Conservation (phyloP, 805 yeast genomes). For the Candida sanyiensis region DNA sequence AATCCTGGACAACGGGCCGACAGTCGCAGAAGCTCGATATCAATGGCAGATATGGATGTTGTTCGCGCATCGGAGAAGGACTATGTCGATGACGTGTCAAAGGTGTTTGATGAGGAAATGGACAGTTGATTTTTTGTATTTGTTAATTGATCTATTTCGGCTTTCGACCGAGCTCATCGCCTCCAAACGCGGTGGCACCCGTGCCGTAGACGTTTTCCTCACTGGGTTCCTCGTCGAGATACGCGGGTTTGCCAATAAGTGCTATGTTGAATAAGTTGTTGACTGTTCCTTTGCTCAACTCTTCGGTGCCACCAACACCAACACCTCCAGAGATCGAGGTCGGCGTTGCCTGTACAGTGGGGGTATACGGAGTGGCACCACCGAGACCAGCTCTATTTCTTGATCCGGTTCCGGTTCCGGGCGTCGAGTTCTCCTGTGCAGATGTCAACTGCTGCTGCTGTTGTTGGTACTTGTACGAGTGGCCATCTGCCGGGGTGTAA, state of each 20-base stretch:
- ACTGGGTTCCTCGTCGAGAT: constrained; percentile 16
- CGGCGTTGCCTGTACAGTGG: constrained; percentile 12
- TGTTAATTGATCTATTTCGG: too few relatives aligned
- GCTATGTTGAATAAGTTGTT: constrained; percentile 24
- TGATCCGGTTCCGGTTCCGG: constrained; percentile 6
- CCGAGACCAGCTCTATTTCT: constrained; percentile 21
- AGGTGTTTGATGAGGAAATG: constrained; percentile 28
- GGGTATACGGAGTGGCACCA: constrained; percentile 25
- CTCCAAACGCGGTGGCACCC: constrained; percentile 6
- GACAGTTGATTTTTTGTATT: too few relatives aligned
- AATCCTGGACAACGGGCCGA: neutral
- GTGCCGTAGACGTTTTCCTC: constrained; percentile 2
- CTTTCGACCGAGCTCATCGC: constrained; percentile 8
- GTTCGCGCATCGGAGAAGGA: constrained; percentile 16
- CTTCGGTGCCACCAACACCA: neutral
- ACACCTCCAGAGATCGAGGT: constrained; percentile 4
- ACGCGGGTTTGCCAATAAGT: constrained; percentile 17
- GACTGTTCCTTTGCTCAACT: constrained; percentile 19
- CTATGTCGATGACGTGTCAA: constrained; percentile 26
- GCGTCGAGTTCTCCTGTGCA: constrained; percentile 1
- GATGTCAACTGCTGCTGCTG: neutral
- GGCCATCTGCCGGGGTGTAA: constrained; percentile 59
- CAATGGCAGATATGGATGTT: constrained; percentile 5
- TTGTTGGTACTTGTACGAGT: constrained; percentile 33
- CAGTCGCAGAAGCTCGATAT: constrained; percentile 1